Evolutionary conservation across 257 asterid genomes (phyloP).

Genomic region (Fraxinus pennsylvanica): DNA sequence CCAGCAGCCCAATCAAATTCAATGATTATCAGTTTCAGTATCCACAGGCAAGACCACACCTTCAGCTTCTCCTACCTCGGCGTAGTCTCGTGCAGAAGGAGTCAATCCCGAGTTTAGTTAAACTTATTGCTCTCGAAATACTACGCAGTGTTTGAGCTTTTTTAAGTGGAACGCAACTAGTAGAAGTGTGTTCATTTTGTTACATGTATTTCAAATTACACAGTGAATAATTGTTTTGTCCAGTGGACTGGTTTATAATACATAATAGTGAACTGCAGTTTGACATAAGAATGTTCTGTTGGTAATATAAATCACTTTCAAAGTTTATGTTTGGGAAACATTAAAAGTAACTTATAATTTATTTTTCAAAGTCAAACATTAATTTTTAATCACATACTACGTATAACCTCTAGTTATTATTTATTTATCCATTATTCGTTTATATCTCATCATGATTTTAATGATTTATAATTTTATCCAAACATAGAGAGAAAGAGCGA

Average conservation of each 20-base stretch:
- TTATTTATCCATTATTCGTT: too few species aligned
- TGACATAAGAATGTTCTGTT: too few species aligned
- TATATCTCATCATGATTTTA: too few species aligned
- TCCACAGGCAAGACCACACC: slow-evolving; percentile 36
- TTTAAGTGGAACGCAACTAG: slow-evolving; percentile 1
- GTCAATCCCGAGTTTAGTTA: background rate
- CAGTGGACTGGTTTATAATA: slow-evolving; percentile 16
- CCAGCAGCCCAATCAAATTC: slow-evolving; percentile 46
- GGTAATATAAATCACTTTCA: too few species aligned
- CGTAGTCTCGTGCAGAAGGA: slow-evolving; percentile 26
- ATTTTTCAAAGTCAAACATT: too few species aligned
- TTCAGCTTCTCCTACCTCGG: slow-evolving; percentile 49
- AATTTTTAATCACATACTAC: too few species aligned
- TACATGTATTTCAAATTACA: slow-evolving; percentile 21
- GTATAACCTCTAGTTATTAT: too few species aligned
- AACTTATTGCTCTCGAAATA: background rate
- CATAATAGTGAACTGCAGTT: background rate
- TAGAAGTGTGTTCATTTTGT: slow-evolving; percentile 16
- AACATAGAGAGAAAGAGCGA: too few species aligned
- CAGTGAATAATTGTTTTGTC: slow-evolving; percentile 23
- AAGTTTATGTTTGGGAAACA: too few species aligned
- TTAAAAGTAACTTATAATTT: too few species aligned
- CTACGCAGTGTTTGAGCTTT: background rate
- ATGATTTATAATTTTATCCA: too few species aligned
- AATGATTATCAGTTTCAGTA: slow-evolving; percentile 39